Percentiles rank a stretch among this genome's conserved stretches.
Conservation (phyloP, 2,329 filamentous ascomycete genomes). For the Epichloe hybrida region DNA sequence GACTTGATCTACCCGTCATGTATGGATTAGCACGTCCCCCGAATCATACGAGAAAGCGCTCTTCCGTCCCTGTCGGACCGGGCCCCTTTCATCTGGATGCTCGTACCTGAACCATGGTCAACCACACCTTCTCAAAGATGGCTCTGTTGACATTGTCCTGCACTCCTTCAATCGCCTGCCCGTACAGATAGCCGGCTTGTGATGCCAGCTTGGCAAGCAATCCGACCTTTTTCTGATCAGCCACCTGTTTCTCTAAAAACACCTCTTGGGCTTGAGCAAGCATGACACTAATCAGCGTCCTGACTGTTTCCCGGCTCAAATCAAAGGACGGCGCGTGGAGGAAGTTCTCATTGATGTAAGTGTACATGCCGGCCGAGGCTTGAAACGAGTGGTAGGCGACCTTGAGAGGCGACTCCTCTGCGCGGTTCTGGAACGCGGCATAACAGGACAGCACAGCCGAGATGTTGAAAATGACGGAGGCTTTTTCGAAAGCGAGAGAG, state of each 20-base stretch:
- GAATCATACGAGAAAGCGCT: background rate
- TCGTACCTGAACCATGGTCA: conserved; percentile 63
- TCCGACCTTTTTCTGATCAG: conserved; percentile 84
- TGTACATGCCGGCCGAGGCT: conserved; percentile 97
- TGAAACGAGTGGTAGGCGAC: conserved; percentile 97
- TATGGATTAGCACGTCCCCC: background rate
- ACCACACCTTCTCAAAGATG: conserved; percentile 91
- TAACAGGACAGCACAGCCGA: conserved; percentile 93
- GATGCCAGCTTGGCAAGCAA: conserved; percentile 86
- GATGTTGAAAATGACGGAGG: conserved; percentile 99
- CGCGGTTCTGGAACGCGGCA: conserved; percentile 81
- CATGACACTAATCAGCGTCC: conserved; percentile 83
- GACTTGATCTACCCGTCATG: conserved; percentile 49
- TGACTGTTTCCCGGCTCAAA: conserved; percentile 87
- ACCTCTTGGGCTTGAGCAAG: conserved; percentile 94
- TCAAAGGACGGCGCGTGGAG: conserved; percentile 94
- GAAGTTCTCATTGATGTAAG: conserved; percentile 99
- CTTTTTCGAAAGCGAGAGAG: conserved; percentile 94
- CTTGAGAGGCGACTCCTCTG: conserved; percentile 86
- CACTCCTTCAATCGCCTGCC: conserved; percentile 75
- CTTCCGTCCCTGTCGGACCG: background rate
- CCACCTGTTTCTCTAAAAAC: conserved; percentile 90
- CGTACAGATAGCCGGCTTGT: conserved; percentile 78
- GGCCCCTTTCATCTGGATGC: background rate
- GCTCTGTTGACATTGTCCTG: conserved; percentile 86